phyloP scores from a whole-genome alignment of 2,329 filamentous ascomycete species.

The Dothideomycetes sp. region DNA sequence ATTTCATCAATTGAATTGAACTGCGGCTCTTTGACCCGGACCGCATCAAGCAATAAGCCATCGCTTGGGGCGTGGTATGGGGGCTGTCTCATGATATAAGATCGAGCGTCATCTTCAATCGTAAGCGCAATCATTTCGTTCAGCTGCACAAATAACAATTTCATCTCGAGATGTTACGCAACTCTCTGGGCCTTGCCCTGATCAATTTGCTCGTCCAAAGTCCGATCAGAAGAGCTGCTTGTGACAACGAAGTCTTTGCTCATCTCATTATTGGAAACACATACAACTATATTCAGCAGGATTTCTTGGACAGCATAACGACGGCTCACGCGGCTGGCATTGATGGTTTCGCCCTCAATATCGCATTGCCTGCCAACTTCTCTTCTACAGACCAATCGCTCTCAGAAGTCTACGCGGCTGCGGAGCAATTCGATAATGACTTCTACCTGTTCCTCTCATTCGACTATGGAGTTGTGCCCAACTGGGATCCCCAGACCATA shows the following conservation, averaged over 20 bases:
- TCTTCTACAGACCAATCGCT: constrained; percentile 29
- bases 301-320: neutral
- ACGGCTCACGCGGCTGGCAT: constrained; percentile 16
- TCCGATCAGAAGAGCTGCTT: neutral
- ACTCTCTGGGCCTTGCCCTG: too few relatives aligned
- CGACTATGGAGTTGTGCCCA: constrained; percentile 41
- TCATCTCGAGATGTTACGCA: too few relatives aligned
- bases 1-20: too few relatives aligned
- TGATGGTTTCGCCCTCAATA: constrained; percentile 41
- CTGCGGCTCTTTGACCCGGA: too few relatives aligned
- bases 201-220: too few relatives aligned
- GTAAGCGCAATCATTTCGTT: too few relatives aligned
- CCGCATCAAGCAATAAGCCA: too few relatives aligned
- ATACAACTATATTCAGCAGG: neutral
- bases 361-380: constrained; percentile 28
- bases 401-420: neutral
- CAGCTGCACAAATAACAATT: too few relatives aligned
- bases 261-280: constrained; percentile 3
- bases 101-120: too few relatives aligned
- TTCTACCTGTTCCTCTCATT: constrained; percentile 49
- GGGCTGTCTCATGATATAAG: too few relatives aligned
- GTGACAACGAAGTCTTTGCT: constrained; percentile 2
- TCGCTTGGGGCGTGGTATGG: too few relatives aligned
- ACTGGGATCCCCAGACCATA: constrained; percentile 22
- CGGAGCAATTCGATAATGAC: constrained; percentile 8